Base-by-base conservation (phyloP, 1,284 basidiomycete genomes). In the Vanrija sp. region DNA sequence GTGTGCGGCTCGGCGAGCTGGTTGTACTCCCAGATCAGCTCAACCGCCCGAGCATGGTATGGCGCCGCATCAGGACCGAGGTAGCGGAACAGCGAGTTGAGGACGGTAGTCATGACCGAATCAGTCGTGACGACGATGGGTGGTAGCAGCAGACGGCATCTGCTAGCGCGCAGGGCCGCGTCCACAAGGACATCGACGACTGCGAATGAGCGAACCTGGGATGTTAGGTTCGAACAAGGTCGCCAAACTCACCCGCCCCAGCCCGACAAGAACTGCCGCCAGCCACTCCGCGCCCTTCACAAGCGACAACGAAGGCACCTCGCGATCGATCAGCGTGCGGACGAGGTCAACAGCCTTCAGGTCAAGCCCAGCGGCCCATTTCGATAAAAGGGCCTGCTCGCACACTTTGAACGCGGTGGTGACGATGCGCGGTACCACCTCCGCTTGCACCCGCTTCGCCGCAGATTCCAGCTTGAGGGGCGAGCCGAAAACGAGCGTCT, bases 21-120 rank as follows among this genome's bases (percentile, higher is more conserved):
- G 35, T 75, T 70, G 49, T 64, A 66, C 19, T 71, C 81, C 92
- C 94, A 98, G 16, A 98, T 80, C n/a, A 98, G 78, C 64, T 82
- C 85, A 19, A 90, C 87, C 6, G 88, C 84, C 22, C 90, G 85
- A 41, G 84, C 82, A 71, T 97, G 93, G 68, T 90, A 94, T 1
- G 82, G 78, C 1, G 85, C 79, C 61, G 77, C 83, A 20, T 84
- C 75, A 0, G 84, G 82, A 6, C 82, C 81, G 19, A 98, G 80
- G 70, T 89, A 96, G 44, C 78, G 78, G 56, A 97, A 80, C 1
- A 97, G 79, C 1, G 67, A 61, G 41, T 69, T 64, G 1, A 72
- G 58, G 4, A 71, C 61, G 3, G 56, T 53, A 14, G 60, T 47
- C 53, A 71, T 71, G 3, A 62, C 56, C 1, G 45, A 16, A 35